These are phyloP conservation scores for Elsinoe fawcettii DNA, from an alignment of 2,329 filamentous ascomycete species.

Conservation along the genomic window DNA sequence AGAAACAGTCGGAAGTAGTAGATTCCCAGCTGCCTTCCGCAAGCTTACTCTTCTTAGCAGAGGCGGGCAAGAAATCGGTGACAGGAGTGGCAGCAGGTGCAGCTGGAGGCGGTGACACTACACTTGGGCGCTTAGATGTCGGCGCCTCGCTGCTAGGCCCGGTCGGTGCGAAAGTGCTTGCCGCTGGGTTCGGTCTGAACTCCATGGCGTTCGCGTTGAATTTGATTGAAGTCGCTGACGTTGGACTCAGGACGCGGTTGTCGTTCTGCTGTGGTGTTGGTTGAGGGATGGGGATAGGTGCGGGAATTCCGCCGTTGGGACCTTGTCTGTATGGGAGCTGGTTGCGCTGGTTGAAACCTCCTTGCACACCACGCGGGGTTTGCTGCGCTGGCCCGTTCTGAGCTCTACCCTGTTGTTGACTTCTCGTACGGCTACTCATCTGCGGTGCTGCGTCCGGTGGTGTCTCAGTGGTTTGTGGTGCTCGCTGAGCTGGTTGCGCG, in stretches of 20 bases:
- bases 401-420: constrained; percentile 10
- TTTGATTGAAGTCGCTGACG: constrained; percentile 45
- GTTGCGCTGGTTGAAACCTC: constrained; percentile 3
- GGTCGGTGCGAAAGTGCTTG: constrained; percentile 71
- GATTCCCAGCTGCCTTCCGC: constrained; percentile 31
- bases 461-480: background rate
- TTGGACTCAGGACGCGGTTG: constrained; percentile 44
- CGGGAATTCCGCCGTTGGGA: constrained; percentile 4
- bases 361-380: background rate
- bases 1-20: constrained; percentile 37
- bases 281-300: constrained; percentile 15
- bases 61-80: constrained; percentile 53
- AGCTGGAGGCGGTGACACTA: constrained; percentile 23
- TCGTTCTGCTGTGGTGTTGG: constrained; percentile 55
- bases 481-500: background rate
- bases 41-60: constrained; percentile 60
- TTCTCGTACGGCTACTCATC: constrained; percentile 8
- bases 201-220: constrained; percentile 61
- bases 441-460: constrained; percentile 3
- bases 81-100: constrained; percentile 26
- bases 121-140: constrained; percentile 25
- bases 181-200: constrained; percentile 78
- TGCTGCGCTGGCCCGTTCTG: background rate
- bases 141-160: constrained; percentile 44
- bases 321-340: constrained; percentile 1